Base-by-base conservation (phyloP, 176 grass and related monocot species). In the Aegilops umbellulata region DNA sequence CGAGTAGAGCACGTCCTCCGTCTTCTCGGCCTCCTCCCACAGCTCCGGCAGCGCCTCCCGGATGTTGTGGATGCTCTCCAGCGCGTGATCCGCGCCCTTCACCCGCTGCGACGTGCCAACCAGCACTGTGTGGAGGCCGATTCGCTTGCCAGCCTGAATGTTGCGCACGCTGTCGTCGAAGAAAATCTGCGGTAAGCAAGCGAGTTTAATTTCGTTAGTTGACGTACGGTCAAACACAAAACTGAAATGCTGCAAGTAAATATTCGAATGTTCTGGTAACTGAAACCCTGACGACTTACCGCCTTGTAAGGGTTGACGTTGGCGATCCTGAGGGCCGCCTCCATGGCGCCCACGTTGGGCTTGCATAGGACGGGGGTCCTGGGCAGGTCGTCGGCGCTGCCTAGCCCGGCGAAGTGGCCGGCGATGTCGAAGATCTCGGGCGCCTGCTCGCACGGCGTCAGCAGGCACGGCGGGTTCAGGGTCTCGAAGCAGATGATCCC, bases 401-500 rank as follows among this genome's bases (percentile, higher is more conserved):
- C 82, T 1, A 39, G 30, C 20, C 24, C 25, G 13, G 90, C 65
- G 39, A 99, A 99, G 81, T 93, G 87, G 34, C 81, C 77, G 62
- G 91, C 75, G 77, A 99, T 99, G 88, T 99, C 92, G 66, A 97
- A 94, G 87, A 94, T 83, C 76, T 88, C 24, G 2, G 76, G 62
- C 22, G 77, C 49, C 7, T n/a, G 10, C 46, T 78, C 47, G 42
- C 42, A 9, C 30, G 60, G 67, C 20, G 26, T 34, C 65, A 89
- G 41, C 69, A 92, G 88, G 70, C 86, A 92, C 32, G 89, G 86
- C 11, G 90, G 77, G 86, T 99, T 99, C 47, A 99, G 97, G 67
- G 97, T 99, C 84, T 99, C 97, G 75, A 99, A 99, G 94, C 97
- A 99, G 86, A 99, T 96, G 80, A 99, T 90, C 47, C 94, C 94